These are phyloP conservation scores for Chlorella ohadii DNA, from an alignment of 139 green algal species.

Conservation along the genomic window DNA sequence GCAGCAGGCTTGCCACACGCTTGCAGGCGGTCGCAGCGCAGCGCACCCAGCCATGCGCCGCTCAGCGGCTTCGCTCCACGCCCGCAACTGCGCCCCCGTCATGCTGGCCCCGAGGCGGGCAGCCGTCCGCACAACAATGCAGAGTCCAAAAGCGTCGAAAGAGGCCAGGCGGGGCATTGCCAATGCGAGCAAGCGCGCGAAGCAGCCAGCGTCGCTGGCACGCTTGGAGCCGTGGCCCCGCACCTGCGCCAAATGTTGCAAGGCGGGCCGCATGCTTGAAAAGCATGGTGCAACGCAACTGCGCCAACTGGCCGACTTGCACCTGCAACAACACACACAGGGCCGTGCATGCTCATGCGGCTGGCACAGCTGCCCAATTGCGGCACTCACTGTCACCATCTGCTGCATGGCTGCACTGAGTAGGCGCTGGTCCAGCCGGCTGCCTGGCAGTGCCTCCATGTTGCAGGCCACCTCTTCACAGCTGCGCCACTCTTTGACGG, in stretches of 20 bases:
- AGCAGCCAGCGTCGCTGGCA: neutral
- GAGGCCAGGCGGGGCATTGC: neutral
- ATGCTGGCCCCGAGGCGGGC: neutral
- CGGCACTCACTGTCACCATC: neutral
- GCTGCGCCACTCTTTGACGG: neutral
- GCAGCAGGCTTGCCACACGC: no score
- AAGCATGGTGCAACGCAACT: no score
- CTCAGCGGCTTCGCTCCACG: neutral
- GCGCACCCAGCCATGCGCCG: neutral
- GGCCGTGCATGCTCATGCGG: no score
- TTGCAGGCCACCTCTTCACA: neutral
- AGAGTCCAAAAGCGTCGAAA: conserved; percentile 4
- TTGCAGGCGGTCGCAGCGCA: no score
- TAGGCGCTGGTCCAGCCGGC: neutral
- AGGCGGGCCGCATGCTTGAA: no score
- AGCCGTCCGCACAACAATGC: neutral
- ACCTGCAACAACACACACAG: no score
- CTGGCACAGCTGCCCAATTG: no score
- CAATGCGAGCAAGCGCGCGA: neutral
- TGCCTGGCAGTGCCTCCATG: neutral
- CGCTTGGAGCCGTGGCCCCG: neutral
- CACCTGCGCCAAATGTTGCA: neutral
- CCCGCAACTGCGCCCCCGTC: neutral
- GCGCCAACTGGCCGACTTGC: no score
- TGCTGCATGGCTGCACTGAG: conserved; percentile 1